phyloP scores from a whole-genome alignment of 2,329 filamentous ascomycete genomes.

The Mycosphaerelloides madeirae region DNA sequence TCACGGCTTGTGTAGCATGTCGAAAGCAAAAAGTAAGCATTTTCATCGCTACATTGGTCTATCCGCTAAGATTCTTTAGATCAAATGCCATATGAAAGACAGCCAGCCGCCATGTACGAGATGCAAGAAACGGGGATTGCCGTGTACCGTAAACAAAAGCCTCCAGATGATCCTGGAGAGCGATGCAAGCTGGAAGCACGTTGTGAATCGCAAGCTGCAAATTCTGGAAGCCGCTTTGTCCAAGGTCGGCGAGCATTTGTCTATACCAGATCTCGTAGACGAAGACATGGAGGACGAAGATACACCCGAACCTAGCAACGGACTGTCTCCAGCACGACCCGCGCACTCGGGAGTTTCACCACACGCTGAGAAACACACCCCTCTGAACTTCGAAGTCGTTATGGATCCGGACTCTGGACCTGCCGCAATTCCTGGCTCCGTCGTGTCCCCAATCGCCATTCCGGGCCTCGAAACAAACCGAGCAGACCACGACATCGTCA shows the following conservation, averaged over 20 bases:
- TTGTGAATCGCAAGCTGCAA: slow-evolving; percentile 35
- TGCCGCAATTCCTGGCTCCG: slow-evolving; percentile 31
- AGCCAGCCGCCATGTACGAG: slow-evolving; percentile 37
- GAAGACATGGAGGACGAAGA: slow-evolving; percentile 23
- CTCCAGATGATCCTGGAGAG: slow-evolving; percentile 41
- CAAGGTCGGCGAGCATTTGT: slow-evolving; percentile 22
- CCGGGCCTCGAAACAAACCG: slow-evolving; percentile 22
- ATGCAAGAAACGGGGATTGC: slow-evolving; percentile 38
- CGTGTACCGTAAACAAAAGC: slow-evolving; percentile 40
- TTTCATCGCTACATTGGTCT: no score
- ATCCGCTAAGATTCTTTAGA: slow-evolving; percentile 8
- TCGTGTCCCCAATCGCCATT: slow-evolving; percentile 26
- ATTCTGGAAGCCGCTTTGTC: slow-evolving; percentile 35
- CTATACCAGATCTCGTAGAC: slow-evolving; percentile 20
- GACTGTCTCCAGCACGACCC: slow-evolving; percentile 2
- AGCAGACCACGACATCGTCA: slow-evolving; percentile 28
- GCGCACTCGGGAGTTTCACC: slow-evolving; percentile 13
- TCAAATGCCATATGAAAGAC: slow-evolving; percentile 41
- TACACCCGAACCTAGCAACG: slow-evolving; percentile 9
- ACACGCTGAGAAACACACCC: slow-evolving; percentile 21
- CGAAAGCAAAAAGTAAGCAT: slow-evolving; percentile 33
- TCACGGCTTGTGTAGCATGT: slow-evolving; percentile 38
- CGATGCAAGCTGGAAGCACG: slow-evolving; percentile 40
- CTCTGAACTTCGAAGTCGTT: slow-evolving; percentile 35
- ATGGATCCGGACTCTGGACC: slow-evolving; percentile 38